Conservation (phyloP, 352 stramenopile genomes). For the Phytophthora hybrid region DNA sequence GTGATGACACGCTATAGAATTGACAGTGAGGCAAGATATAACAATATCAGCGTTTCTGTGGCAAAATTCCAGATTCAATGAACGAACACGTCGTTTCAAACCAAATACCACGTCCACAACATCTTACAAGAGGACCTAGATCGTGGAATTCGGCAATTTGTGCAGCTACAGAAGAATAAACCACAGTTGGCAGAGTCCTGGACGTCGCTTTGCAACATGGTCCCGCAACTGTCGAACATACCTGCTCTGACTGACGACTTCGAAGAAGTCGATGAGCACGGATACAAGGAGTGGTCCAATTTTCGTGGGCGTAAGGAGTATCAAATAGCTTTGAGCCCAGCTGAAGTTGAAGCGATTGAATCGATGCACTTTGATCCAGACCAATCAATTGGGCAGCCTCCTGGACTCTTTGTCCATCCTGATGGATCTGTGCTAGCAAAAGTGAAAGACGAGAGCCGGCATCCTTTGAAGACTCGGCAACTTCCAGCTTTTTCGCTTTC, state of each 20-base stretch:
- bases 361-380: slow-evolving; percentile 10
- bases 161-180: too few species aligned
- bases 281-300: background rate
- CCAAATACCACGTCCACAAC: too few species aligned
- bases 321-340: background rate
- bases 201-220: too few species aligned
- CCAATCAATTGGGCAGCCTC: background rate
- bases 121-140: too few species aligned
- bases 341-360: background rate
- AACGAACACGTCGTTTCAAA: too few species aligned
- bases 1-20: too few species aligned
- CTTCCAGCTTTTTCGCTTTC: slow-evolving; percentile 17
- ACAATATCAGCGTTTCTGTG: too few species aligned
- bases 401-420: background rate
- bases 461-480: slow-evolving; percentile 4
- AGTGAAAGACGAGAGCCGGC: background rate
- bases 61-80: too few species aligned
- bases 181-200: too few species aligned
- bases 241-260: background rate
- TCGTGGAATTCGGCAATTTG: too few species aligned
- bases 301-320: background rate
- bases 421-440: slow-evolving; percentile 3
- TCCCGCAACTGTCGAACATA: background rate
- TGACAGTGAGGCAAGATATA: too few species aligned
- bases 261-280: background rate